Percentiles rank a stretch among this genome's conserved stretches.
Conservation (phyloP, 345 rosid species). For the Salix dunnii region DNA sequence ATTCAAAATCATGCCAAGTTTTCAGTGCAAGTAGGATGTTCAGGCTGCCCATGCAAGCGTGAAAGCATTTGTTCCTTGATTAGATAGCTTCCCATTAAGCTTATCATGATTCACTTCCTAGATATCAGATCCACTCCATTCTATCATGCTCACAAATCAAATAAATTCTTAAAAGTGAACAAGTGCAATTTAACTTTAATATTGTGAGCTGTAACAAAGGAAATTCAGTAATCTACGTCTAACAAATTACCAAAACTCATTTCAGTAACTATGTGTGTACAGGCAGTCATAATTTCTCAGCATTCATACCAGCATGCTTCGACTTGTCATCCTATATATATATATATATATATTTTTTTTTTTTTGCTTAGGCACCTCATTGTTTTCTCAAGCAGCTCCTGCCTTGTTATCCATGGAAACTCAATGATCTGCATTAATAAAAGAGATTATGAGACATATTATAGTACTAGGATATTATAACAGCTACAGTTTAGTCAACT, state of each 20-base stretch:
- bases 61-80: not conserved
- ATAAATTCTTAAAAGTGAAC: not conserved
- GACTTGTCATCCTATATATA: not conserved
- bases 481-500: too few relatives aligned
- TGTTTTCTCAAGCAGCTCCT: conserved; percentile 2
- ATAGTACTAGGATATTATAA: not conserved
- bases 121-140: not conserved
- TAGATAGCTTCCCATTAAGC: not conserved
- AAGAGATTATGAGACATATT: not conserved
- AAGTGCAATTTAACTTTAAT: not conserved
- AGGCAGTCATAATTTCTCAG: not conserved
- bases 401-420: not conserved
- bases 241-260: not conserved
- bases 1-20: not conserved
- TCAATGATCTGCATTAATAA: conserved; percentile 8
- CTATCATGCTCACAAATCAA: not conserved
- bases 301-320: not conserved
- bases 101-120: not conserved
- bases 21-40: not conserved
- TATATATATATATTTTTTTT: too few relatives aligned
- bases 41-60: not conserved
- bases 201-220: not conserved
- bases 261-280: too few relatives aligned
- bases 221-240: not conserved
- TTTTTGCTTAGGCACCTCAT: not conserved